Evolutionary conservation across 1,284 basidiomycete genomes (phyloP).

Genomic region (Trichosporon inkin): DNA sequence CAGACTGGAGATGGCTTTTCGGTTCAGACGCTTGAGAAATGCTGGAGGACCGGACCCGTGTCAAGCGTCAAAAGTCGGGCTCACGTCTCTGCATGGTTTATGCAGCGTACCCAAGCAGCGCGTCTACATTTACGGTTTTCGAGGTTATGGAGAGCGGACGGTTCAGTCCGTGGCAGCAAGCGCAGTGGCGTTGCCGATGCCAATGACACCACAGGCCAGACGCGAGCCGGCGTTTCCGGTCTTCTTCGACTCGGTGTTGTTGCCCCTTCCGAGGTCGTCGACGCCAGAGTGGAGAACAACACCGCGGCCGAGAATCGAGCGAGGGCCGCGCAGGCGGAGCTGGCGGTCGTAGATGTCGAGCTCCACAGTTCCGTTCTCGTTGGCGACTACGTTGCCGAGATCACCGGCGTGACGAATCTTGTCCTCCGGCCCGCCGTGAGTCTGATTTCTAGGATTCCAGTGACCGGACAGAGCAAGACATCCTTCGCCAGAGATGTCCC

Average conservation of each 20-base stretch:
- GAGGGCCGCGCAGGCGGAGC: slow-evolving; percentile 10
- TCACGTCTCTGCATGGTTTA: background rate
- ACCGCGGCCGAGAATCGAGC: slow-evolving; percentile 15
- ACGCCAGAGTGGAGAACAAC: slow-evolving; percentile 20
- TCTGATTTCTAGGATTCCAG: slow-evolving; percentile 20
- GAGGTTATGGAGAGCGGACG: background rate
- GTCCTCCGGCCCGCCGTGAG: slow-evolving; percentile 18
- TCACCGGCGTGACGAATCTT: slow-evolving; percentile 20
- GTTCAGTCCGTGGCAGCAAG: background rate
- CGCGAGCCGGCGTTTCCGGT: slow-evolving; percentile 23
- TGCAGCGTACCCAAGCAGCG: background rate
- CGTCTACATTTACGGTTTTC: background rate
- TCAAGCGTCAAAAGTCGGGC: too few species aligned
- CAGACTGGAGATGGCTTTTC: background rate
- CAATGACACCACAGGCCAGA: slow-evolving; percentile 18
- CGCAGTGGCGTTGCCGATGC: background rate
- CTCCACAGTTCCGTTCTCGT: slow-evolving; percentile 34
- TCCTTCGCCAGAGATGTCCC: slow-evolving; percentile 13
- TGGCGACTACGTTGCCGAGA: slow-evolving; percentile 21
- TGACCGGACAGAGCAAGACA: slow-evolving; percentile 15
- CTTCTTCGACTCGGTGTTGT: slow-evolving; percentile 15
- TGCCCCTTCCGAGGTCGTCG: slow-evolving; percentile 20
- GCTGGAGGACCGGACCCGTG: too few species aligned
- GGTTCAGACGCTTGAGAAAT: too few species aligned
- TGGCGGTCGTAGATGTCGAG: slow-evolving; percentile 2